Conservation (phyloP, 768 basidiomycete species). For the Albatrellus ellisii region DNA sequence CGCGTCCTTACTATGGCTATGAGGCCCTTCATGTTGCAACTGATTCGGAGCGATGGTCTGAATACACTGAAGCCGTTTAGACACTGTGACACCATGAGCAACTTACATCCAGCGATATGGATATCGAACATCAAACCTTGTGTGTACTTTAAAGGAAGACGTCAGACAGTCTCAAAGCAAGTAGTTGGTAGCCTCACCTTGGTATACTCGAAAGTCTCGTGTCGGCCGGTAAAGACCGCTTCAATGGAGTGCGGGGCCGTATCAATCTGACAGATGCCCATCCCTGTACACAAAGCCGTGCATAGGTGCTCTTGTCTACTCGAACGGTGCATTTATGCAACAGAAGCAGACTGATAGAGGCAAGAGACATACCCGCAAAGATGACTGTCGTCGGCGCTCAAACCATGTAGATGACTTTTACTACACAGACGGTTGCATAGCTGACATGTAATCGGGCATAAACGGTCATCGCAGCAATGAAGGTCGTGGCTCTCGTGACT, state of each 20-base stretch:
- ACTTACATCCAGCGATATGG: too few relatives aligned
- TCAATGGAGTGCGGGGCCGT: conserved; percentile 45
- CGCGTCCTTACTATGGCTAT: conserved; percentile 33
- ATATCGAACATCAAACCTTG: conserved; percentile 30
- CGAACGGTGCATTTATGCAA: too few relatives aligned
- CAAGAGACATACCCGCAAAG: conserved; percentile 37
- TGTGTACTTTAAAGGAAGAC: conserved; percentile 27
- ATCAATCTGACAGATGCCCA: conserved; percentile 46
- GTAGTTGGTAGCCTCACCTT: conserved; percentile 26
- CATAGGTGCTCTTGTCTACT: conserved; percentile 41
- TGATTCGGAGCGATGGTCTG: conserved; percentile 31
- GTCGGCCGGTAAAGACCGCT: conserved; percentile 44
- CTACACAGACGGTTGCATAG: conserved; percentile 44
- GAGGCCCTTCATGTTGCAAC: conserved; percentile 31
- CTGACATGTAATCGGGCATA: conserved; percentile 41
- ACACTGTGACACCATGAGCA: conserved; percentile 19
- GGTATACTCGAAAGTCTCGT: conserved; percentile 52
- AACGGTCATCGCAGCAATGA: conserved; percentile 37
- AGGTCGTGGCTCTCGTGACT: conserved; percentile 32
- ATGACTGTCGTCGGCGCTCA: conserved; percentile 28
- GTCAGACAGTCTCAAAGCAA: neutral
- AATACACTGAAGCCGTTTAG: conserved; percentile 37
- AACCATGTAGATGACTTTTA: conserved; percentile 36
- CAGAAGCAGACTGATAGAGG: neutral
- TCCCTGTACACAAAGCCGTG: conserved; percentile 24